Conservation (phyloP, 495 filamentous ascomycete genomes). For the Podospora pseudoanserina region DNA sequence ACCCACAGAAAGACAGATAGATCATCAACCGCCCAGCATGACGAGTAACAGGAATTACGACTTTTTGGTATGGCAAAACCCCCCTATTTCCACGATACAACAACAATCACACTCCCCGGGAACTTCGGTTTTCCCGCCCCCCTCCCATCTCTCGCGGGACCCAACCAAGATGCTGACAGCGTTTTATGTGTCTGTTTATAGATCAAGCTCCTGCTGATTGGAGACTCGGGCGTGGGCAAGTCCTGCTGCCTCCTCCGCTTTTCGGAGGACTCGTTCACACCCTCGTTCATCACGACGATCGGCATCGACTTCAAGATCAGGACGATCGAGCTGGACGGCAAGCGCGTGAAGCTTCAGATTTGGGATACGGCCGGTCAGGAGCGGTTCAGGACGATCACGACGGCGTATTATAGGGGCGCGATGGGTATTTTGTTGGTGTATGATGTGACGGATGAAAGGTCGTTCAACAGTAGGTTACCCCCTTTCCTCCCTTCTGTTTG, state of each 20-base stretch:
- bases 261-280: constrained; percentile 98
- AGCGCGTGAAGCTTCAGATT: constrained; percentile 97
- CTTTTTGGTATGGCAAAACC: constrained; percentile 68
- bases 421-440: constrained; percentile 99
- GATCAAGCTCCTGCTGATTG: constrained; percentile 99
- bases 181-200: constrained; percentile 32
- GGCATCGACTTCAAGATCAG: constrained; percentile 99
- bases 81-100: constrained; percentile 8
- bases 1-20: not conserved
- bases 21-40: constrained; percentile 53
- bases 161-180: not conserved
- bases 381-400: constrained; percentile 97
- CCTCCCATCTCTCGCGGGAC: not conserved
- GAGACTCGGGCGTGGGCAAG: constrained; percentile 96
- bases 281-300: constrained; percentile 98
- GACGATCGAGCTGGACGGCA: constrained; percentile 96
- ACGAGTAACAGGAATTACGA: constrained; percentile 97
- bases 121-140: not conserved
- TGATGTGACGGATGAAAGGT: constrained; percentile 95
- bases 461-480: constrained; percentile 83
- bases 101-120: not conserved
- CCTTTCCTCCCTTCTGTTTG: not conserved
- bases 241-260: constrained; percentile 98
- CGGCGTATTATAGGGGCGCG: constrained; percentile 95
- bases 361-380: constrained; percentile 99